Evolutionary conservation across 1,139 yeast genomes (phyloP), one percentile per base, ranked within the genome.

Genomic region (Kurtzmaniella natalensis): DNA sequence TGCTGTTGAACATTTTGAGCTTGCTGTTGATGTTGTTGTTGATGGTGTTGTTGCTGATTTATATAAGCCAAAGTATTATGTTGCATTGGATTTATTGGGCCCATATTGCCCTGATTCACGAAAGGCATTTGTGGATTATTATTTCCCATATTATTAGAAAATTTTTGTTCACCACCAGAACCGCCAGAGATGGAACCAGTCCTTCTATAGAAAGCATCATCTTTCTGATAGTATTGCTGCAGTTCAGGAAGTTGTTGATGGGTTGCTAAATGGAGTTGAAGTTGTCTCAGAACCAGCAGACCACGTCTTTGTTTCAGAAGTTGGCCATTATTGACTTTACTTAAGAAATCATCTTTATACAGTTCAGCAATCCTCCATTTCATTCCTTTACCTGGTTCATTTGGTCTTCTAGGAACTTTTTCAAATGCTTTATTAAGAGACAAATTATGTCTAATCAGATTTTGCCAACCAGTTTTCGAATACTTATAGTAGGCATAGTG

Each of bases 321-420:
- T 21, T 82, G 74, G 9, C 92, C 96, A 42, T 76, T 80, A 42
- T 76, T 77, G 57, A 89, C 79, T 60, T 87, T 85, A 45, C 71
- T 76, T 53, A 88, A 64, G 48, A 88, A 89, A 44, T 94, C 98
- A 34, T 79, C 81, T 50, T 84, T 82, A 54, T 84, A 88, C 31
- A 81, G 69, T 29, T 85, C 94, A 44, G 88, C 79, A 39, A 92
- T 89, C 61, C 88, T 94, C 99, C 99, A 92, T 61, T 92, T 92
- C 95, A 92, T 92, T 43, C 98, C 98, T 58, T 92, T 92, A 20
- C 99, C 98, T 0, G 98, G 96, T 59, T 92, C 97, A 56, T 87
- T 84, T 14, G 95, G 92, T 55, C 86, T 78, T 51, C 98, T 73
- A 18, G 98, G 96, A 18, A 89, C 96, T 61, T 92, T 92, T 53